Conservation (phyloP, 305 asterid species). For the Fraxinus greggii region DNA sequence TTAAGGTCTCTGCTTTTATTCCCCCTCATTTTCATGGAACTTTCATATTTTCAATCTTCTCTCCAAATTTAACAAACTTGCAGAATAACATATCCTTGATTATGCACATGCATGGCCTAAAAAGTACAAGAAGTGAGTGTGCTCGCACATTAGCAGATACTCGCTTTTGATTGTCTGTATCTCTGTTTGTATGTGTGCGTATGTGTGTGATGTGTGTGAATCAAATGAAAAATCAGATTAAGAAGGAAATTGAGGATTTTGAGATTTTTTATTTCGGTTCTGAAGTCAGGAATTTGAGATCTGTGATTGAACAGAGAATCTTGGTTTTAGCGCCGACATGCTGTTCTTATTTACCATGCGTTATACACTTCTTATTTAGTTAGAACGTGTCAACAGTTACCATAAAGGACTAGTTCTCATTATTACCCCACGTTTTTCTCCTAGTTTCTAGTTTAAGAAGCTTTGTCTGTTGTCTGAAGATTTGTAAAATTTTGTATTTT, state of each 20-base stretch:
- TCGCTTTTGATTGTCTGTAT: not conserved
- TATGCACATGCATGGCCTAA: constrained; percentile 31
- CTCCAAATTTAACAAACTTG: not conserved
- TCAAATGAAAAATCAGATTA: constrained; percentile 12
- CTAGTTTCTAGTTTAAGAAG: not conserved
- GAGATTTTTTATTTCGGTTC: not conserved
- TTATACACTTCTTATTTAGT: not conserved
- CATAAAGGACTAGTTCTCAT: not conserved
- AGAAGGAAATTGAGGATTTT: not conserved
- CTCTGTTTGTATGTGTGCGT: not conserved
- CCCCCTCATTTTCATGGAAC: not conserved
- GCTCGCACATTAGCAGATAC: not conserved
- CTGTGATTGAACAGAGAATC: not conserved
- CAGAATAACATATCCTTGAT: constrained; percentile 12
- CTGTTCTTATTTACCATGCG: not conserved
- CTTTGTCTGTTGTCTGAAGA: not conserved
- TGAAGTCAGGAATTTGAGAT: constrained; percentile 8
- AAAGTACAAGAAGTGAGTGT: constrained; percentile 4
- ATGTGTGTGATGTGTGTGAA: not conserved
- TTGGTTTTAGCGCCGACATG: not conserved
- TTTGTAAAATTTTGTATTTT: not conserved
- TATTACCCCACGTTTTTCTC: not conserved
- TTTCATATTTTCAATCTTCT: not conserved
- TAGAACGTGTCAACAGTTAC: not conserved
- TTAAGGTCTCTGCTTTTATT: constrained; percentile 50